phyloP scores from a whole-genome alignment of 371 early-diverging fungal genomes.

The Mortierella sp. region DNA sequence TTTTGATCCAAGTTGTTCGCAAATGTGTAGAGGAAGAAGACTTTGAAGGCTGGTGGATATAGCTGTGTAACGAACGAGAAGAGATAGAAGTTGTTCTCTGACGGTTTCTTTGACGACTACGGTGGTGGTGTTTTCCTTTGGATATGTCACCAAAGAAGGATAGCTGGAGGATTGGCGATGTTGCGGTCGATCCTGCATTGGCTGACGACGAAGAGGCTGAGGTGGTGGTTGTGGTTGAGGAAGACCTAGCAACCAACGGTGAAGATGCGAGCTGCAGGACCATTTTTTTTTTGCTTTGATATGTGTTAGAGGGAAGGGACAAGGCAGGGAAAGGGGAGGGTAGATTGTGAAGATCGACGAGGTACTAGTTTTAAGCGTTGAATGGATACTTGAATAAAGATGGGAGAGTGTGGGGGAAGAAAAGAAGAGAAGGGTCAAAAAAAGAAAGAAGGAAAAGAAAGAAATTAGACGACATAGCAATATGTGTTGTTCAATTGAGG shows the following conservation, averaged over 20 bases:
- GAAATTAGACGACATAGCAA: no score
- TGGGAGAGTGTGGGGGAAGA: background rate
- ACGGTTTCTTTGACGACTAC: background rate
- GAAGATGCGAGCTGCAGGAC: constrained; percentile 29
- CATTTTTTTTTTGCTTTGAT: constrained; percentile 2
- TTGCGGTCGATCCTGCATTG: background rate
- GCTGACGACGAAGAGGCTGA: background rate
- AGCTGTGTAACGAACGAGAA: background rate
- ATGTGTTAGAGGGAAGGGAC: background rate
- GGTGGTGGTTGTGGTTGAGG: background rate
- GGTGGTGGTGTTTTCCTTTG: background rate
- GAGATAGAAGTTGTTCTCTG: background rate
- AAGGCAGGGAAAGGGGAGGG: background rate
- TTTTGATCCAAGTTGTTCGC: constrained; percentile 1
- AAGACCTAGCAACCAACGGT: constrained; percentile 14
- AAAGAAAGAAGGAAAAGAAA: background rate
- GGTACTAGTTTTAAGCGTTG: no score
- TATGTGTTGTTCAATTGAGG: no score
- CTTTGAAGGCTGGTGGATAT: background rate
- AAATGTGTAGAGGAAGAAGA: background rate
- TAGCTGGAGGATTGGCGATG: constrained; percentile 21
- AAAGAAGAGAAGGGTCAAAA: background rate
- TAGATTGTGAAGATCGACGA: no score
- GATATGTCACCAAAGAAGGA: constrained; percentile 24
- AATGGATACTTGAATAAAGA: background rate